Percentiles rank a stretch among this genome's conserved stretches.
phyloP scores from a whole-genome alignment of 2,329 filamentous ascomycete species.

The Fusarium sp. region DNA sequence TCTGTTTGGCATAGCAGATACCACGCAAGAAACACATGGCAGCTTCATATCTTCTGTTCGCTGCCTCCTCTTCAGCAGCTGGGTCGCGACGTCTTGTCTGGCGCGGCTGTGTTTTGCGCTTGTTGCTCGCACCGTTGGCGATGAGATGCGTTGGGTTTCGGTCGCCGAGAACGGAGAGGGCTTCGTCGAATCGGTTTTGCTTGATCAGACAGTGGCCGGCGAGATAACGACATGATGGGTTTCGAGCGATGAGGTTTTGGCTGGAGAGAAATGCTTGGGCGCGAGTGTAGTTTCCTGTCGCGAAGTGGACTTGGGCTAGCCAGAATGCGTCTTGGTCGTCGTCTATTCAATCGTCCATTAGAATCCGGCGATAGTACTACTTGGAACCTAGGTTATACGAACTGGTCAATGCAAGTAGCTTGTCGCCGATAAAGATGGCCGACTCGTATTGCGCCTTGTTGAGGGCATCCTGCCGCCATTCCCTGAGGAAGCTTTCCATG shows the following conservation, averaged over 20 bases:
- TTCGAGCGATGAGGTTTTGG: conserved; percentile 83
- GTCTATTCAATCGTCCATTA: conserved; percentile 62
- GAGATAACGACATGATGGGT: conserved; percentile 89
- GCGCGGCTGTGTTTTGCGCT: conserved; percentile 53
- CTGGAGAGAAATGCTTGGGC: conserved; percentile 87
- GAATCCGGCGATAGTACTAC: not conserved
- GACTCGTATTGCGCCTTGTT: conserved; percentile 97
- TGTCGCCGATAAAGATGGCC: conserved; percentile 97
- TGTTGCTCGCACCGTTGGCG: conserved; percentile 60
- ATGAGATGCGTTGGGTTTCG: conserved; percentile 93
- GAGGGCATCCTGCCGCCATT: conserved; percentile 94
- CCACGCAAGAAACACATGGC: conserved; percentile 97
- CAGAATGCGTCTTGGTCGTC: conserved; percentile 95
- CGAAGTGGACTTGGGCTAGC: conserved; percentile 98
- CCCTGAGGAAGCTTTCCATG: conserved; percentile 94
- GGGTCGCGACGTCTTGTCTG: conserved; percentile 49
- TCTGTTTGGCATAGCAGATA: conserved; percentile 95
- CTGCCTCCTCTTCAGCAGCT: conserved; percentile 71
- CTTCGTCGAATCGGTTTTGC: conserved; percentile 89
- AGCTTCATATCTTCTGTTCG: conserved; percentile 87
- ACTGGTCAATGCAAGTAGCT: conserved; percentile 94
- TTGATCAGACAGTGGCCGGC: conserved; percentile 95
- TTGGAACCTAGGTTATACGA: conserved; percentile 47
- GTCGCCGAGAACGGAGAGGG: conserved; percentile 86
- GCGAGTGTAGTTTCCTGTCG: conserved; percentile 92